Evolutionary conservation across 2,329 filamentous ascomycete genomes (phyloP).

Genomic region (Triangularia setosa): DNA sequence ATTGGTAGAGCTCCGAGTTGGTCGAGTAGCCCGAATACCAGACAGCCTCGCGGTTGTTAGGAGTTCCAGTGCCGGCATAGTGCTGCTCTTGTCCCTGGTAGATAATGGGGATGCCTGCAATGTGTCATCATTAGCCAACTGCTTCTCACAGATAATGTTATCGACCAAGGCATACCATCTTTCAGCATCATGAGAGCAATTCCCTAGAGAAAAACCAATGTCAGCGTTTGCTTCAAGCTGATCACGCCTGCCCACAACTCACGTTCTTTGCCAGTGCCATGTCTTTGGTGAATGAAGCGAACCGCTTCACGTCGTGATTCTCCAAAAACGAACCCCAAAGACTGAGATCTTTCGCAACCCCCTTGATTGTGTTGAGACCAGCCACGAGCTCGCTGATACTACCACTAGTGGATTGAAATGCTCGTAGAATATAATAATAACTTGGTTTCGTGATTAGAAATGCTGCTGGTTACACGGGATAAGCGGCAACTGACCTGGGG

Average conservation of each 20-base stretch:
- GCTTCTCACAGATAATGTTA: background rate
- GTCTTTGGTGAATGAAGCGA: constrained; percentile 43
- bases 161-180: constrained; percentile 34
- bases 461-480: background rate
- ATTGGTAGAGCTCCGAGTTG: constrained; percentile 40
- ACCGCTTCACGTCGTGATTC: constrained; percentile 47
- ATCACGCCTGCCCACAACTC: background rate
- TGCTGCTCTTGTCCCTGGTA: constrained; percentile 58
- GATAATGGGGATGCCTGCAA: constrained; percentile 49
- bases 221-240: background rate
- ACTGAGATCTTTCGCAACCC: constrained; percentile 29
- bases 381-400: constrained; percentile 35
- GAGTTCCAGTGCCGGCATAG: constrained; percentile 40
- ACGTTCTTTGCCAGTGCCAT: constrained; percentile 47
- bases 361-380: constrained; percentile 26
- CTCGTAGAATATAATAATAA: constrained; percentile 29
- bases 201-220: constrained; percentile 25
- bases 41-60: constrained; percentile 46
- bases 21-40: constrained; percentile 47
- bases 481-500: constrained; percentile 34
- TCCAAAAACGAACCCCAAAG: constrained; percentile 44
- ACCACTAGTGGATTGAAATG: constrained; percentile 28
- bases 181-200: constrained; percentile 51
- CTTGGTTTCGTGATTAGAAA: constrained; percentile 3
- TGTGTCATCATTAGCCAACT: background rate